Conservation (phyloP, 306 rosid species). For the Prinsepia uniflora region DNA sequence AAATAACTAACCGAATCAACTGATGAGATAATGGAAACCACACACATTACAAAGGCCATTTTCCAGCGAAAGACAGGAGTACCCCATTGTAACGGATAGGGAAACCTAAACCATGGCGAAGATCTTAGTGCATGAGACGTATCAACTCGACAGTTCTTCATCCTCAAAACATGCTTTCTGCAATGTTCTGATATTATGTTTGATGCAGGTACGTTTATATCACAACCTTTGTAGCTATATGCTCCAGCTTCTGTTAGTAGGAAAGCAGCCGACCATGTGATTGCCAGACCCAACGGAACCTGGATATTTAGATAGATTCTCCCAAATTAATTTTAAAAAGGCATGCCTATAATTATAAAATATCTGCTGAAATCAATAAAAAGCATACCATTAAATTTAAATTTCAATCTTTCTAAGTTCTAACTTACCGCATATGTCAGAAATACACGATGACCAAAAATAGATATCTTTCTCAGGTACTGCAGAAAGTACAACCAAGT, state of each 20-base stretch:
- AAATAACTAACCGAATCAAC: conserved; percentile 91
- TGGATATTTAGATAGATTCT: conserved; percentile 37
- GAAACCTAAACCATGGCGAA: conserved; percentile 98
- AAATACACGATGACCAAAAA: conserved; percentile 92
- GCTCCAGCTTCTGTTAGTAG: conserved; percentile 78
- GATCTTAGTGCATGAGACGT: conserved; percentile 70
- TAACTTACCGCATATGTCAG: conserved; percentile 91
- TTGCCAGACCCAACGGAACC: conserved; percentile 97
- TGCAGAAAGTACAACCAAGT: conserved; percentile 29
- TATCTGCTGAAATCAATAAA: conserved; percentile 12
- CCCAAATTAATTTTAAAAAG: conserved; percentile 23
- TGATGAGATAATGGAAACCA: conserved; percentile 80
- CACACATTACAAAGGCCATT: conserved; percentile 93
- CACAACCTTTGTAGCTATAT: conserved; percentile 92
- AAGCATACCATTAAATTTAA: conserved; percentile 9
- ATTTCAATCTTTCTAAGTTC: conserved; percentile 35
- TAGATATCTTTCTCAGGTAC: conserved; percentile 93
- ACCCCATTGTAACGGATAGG: conserved; percentile 98
- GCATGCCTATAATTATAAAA: conserved; percentile 5
- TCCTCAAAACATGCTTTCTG: conserved; percentile 84
- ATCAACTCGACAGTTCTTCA: conserved; percentile 94
- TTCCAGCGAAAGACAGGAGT: conserved; percentile 97
- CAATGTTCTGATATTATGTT: conserved; percentile 83
- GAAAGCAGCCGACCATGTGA: conserved; percentile 94
- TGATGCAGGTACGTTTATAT: conserved; percentile 80